phyloP scores from a whole-genome alignment of 345 rosid species.

The Lumnitzera littorea region DNA sequence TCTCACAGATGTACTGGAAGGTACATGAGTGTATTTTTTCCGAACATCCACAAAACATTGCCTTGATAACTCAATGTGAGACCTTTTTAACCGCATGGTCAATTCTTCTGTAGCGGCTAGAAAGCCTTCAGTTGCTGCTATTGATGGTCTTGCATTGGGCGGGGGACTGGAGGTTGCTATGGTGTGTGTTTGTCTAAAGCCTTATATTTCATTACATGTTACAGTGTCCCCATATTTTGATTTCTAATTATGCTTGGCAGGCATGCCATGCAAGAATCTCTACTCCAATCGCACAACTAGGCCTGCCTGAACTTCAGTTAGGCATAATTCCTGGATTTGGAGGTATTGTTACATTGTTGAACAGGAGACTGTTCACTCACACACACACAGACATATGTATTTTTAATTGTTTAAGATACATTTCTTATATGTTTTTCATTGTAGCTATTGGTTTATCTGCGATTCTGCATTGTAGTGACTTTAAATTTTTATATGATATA shows the following conservation, averaged over 20 bases:
- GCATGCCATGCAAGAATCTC: conserved; percentile 90
- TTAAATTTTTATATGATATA: no score
- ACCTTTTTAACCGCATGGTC: background rate
- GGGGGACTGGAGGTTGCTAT: conserved; percentile 94
- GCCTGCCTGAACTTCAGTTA: conserved; percentile 90
- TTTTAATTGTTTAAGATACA: no score
- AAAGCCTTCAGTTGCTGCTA: conserved; percentile 96
- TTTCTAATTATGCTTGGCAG: conserved; percentile 19
- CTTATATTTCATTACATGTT: background rate
- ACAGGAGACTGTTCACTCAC: no score
- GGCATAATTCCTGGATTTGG: conserved; percentile 98
- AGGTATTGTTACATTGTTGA: conserved; percentile 35
- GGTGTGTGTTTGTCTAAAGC: conserved; percentile 25
- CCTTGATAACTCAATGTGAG: background rate
- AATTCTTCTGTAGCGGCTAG: conserved; percentile 48
- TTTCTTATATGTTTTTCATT: no score
- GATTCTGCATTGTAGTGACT: no score
- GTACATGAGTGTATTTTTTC: conserved; percentile 21
- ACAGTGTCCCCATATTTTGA: background rate
- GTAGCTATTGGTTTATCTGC: no score
- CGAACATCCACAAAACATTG: background rate
- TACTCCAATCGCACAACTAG: conserved; percentile 66
- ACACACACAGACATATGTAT: no score
- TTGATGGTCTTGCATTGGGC: conserved; percentile 92
- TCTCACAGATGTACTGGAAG: conserved; percentile 64